phyloP scores from a whole-genome alignment of 805 yeast species.

The Kazachstania africana region DNA sequence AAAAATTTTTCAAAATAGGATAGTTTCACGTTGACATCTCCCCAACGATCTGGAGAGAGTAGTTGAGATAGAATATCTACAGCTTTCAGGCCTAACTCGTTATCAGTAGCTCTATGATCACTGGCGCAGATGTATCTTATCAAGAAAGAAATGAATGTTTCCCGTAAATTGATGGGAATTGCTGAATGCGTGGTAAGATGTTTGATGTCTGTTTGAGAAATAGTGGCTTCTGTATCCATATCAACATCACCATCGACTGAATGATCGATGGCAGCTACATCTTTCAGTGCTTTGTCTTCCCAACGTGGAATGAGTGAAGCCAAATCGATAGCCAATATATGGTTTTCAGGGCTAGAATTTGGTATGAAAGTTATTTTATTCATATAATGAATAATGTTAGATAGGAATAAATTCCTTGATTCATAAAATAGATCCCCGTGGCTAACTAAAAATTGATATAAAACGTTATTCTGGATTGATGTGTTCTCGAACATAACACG shows the following conservation, averaged over 20 bases:
- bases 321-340: slow-evolving; percentile 74
- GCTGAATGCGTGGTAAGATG: slow-evolving; percentile 6
- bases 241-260: slow-evolving; percentile 20
- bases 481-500: slow-evolving; percentile 83
- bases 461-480: slow-evolving; percentile 73
- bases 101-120: slow-evolving; percentile 74
- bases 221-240: slow-evolving; percentile 5
- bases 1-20: slow-evolving; percentile 81
- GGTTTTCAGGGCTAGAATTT: slow-evolving; percentile 71
- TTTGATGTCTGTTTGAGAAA: not conserved
- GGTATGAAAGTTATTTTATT: slow-evolving; percentile 74
- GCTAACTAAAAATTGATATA: slow-evolving; percentile 78
- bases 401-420: slow-evolving; percentile 80
- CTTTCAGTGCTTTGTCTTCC: slow-evolving; percentile 47
- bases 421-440: slow-evolving; percentile 77
- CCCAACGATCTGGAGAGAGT: slow-evolving; percentile 67
- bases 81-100: slow-evolving; percentile 71
- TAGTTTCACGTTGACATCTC: slow-evolving; percentile 77
- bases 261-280: slow-evolving; percentile 3
- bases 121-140: slow-evolving; percentile 81
- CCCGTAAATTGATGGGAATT: slow-evolving; percentile 63
- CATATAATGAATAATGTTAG: slow-evolving; percentile 84
- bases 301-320: slow-evolving; percentile 78
- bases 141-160: slow-evolving; percentile 80
- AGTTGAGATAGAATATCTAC: slow-evolving; percentile 64